Evolutionary conservation across 441 rosid species (phyloP), one percentile per base, ranked within the genome.

Genomic region (Hura crepitans): DNA sequence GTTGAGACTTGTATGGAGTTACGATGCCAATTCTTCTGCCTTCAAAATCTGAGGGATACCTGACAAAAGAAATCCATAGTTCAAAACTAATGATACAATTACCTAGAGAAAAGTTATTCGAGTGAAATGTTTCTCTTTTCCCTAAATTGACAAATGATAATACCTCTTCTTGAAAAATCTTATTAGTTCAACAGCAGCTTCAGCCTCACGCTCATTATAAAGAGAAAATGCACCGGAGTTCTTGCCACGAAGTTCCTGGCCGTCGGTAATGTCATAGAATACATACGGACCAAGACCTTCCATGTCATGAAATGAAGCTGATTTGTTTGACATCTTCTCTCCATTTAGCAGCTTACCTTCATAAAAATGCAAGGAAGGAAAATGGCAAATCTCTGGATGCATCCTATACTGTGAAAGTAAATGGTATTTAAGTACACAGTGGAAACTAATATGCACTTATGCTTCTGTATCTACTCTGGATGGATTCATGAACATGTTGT

Each of bases 331-430:
- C 88, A 87, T 83, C 69, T 81, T 78, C 27, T 78, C 87, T 58
- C 99, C 99, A 81, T 96, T 86, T 76, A 92, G 84, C 77, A 92
- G 83, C 81, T 88, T 89, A 14, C 84, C 85, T 71, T 92, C 96
- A 73, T 96, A 96, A 80, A 96, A 96, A 73, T 90, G 97, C 81
- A 84, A 76, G 35, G 99, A 96, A 30, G 98, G 99, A 74, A 96
- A 96, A 70, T 60, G 76, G 77, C 92, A 89, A 74, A 95, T 95
- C 66, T 89, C 99, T 18, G 99, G 98, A 75, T 95, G 97, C 99
- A 95, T 95, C 88, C 99, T 82, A 80, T 95, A 95, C 99, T 95
- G 99, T 69, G 72, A 74, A 55, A 77, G 65, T 42, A 70, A 69
- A 74, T 69, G 74, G 59, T 51, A 54, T 65, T 71, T 74, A 9